Conservation (phyloP, 306 rosid genomes). For the Adenanthera pavonina region DNA sequence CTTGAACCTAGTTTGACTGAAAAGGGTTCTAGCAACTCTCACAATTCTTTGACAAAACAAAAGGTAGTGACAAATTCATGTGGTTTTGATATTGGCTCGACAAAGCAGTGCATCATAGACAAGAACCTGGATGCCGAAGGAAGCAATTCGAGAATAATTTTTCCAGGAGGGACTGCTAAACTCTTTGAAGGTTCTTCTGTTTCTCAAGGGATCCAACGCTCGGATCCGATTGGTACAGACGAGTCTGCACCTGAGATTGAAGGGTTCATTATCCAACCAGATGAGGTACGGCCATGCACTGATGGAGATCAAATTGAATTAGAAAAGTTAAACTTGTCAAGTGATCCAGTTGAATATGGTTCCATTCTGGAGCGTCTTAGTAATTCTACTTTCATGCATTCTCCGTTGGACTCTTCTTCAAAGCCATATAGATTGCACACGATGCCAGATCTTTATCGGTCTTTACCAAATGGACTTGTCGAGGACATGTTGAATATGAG, state of each 20-base stretch:
- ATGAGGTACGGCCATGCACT: conserved; percentile 53
- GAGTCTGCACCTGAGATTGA: conserved; percentile 73
- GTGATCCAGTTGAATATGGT: conserved; percentile 51
- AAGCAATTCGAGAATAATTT: conserved; percentile 41
- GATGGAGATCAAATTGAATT: conserved; percentile 50
- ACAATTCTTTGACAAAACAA: conserved; percentile 34
- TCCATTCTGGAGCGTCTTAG: conserved; percentile 62
- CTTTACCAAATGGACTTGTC: conserved; percentile 77
- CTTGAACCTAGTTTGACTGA: conserved; percentile 39
- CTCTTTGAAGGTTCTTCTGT: conserved; percentile 45
- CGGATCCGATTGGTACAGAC: conserved; percentile 50
- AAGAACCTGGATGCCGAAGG: conserved; percentile 47
- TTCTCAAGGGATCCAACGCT: conserved; percentile 46
- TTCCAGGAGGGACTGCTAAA: conserved; percentile 42
- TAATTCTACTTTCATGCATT: conserved; percentile 61
- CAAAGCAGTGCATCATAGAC: conserved; percentile 38
- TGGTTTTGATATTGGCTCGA: conserved; percentile 35
- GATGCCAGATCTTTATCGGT: conserved; percentile 42
- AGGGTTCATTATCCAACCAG: conserved; percentile 70
- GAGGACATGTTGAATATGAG: conserved; percentile 57
- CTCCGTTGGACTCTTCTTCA: conserved; percentile 64
- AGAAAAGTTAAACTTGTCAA: conserved; percentile 54
- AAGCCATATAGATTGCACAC: conserved; percentile 48
- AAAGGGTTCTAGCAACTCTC: conserved; percentile 34
- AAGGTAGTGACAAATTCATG: conserved; percentile 38